These are phyloP conservation scores for Neurospora sp. DNA, from an alignment of 495 filamentous ascomycete genomes.

Conservation along the genomic window DNA sequence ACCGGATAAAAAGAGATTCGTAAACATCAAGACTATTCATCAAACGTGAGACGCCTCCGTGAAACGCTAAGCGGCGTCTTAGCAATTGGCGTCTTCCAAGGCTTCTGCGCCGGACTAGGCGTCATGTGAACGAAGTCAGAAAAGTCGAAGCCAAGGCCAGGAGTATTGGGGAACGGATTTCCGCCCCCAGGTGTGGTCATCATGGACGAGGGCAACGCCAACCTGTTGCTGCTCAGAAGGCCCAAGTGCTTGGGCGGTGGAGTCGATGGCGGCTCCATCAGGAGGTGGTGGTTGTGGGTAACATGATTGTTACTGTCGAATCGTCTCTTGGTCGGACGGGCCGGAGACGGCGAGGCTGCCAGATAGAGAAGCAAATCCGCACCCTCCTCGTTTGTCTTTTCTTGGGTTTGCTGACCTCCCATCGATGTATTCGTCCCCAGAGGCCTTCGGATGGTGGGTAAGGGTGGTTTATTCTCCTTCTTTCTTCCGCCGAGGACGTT, in stretches of 20 bases:
- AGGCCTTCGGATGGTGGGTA: background rate
- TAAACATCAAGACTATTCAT: conserved; percentile 20
- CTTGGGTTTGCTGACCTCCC: conserved; percentile 10
- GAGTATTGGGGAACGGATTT: conserved; percentile 50
- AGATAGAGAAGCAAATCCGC: conserved; percentile 88
- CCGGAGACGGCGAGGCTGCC: conserved; percentile 84
- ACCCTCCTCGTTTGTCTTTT: conserved; percentile 62
- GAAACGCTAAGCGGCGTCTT: conserved; percentile 34
- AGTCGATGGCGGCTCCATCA: conserved; percentile 69
- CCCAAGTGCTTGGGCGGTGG: conserved; percentile 56
- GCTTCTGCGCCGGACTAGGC: conserved; percentile 82
- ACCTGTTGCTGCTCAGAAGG: conserved; percentile 28
- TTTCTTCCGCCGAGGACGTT: conserved; percentile 29
- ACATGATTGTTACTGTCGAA: conserved; percentile 3
- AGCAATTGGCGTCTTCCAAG: conserved; percentile 59
- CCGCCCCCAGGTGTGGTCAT: conserved; percentile 75
- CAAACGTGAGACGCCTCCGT: conserved; percentile 35
- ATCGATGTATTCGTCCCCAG: background rate
- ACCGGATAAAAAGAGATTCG: background rate
- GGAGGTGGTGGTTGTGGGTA: background rate
- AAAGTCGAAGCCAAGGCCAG: conserved; percentile 73
- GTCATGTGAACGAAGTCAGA: conserved; percentile 96
- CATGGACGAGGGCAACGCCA: conserved; percentile 72
- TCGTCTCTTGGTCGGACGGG: conserved; percentile 28
- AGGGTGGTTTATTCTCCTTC: background rate